These are phyloP conservation scores for Pelagomonas calceolata DNA, from an alignment of 108 stramenopile genomes.

Conservation along the genomic window DNA sequence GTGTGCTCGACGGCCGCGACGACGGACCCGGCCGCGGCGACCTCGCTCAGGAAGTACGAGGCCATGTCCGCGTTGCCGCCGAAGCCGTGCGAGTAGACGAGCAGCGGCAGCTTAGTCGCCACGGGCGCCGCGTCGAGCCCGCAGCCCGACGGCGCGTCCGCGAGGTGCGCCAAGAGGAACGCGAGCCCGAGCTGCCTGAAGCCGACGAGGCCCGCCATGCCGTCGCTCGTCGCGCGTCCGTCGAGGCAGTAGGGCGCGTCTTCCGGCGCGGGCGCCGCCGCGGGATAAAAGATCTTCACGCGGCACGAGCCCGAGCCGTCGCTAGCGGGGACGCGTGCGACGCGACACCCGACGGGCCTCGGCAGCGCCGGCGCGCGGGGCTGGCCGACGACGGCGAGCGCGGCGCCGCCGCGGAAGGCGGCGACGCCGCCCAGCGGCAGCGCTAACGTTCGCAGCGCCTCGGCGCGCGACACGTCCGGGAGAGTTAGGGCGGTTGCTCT, in stretches of 20 bases:
- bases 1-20: slow-evolving; percentile 25
- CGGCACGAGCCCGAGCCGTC: slow-evolving; percentile 1
- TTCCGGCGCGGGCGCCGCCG: slow-evolving; percentile 1
- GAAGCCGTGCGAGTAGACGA: slow-evolving; percentile 21
- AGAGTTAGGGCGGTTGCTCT: too few species aligned
- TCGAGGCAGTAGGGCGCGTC: slow-evolving; percentile 17
- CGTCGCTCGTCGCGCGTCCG: slow-evolving; percentile 13
- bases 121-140: slow-evolving; percentile 7
- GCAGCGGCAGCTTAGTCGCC: slow-evolving; percentile 3
- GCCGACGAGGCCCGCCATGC: slow-evolving; percentile 12
- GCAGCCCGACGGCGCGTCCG: slow-evolving; percentile 14
- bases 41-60: slow-evolving; percentile 16
- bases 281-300: slow-evolving; percentile 20
- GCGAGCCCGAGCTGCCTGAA: slow-evolving; percentile 14
- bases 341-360: slow-evolving; percentile 1
- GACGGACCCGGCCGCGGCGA: slow-evolving; percentile 16
- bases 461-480: too few species aligned
- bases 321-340: too few species aligned
- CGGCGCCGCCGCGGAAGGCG: slow-evolving; percentile 21
- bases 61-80: slow-evolving; percentile 25
- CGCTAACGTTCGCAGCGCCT: not conserved
- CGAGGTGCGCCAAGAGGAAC: slow-evolving; percentile 13
- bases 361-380: slow-evolving; percentile 7
- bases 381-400: slow-evolving; percentile 13
- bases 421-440: slow-evolving; percentile 16